phyloP scores from a whole-genome alignment of 768 basidiomycete genomes.

The Boletus reticuloceps region DNA sequence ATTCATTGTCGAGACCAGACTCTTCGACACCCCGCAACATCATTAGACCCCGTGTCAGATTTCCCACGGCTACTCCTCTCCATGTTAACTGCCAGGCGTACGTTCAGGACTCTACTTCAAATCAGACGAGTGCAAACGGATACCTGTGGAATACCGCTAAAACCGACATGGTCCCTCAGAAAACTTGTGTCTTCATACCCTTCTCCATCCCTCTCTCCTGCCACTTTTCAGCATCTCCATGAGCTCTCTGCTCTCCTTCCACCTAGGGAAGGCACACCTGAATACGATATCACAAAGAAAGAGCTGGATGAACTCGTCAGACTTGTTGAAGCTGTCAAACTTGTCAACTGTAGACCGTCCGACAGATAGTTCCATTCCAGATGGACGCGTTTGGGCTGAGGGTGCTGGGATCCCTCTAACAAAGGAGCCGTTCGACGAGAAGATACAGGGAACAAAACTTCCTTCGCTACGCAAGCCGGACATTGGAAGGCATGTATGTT shows the following conservation, averaged over 20 bases:
- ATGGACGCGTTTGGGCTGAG: slow-evolving; percentile 42
- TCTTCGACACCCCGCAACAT: too few species aligned
- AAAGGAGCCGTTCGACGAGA: slow-evolving; percentile 19
- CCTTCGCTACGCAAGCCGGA: slow-evolving; percentile 50
- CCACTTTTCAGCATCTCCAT: slow-evolving; percentile 63
- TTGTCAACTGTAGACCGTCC: slow-evolving; percentile 44
- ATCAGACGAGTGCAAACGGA: slow-evolving; percentile 40
- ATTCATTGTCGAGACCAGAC: slow-evolving; percentile 18
- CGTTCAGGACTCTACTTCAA: slow-evolving; percentile 1
- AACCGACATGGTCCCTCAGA: slow-evolving; percentile 80
- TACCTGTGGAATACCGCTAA: slow-evolving; percentile 57
- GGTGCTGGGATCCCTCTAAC: slow-evolving; percentile 35
- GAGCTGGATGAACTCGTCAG: slow-evolving; percentile 71
- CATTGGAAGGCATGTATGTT: slow-evolving; percentile 51
- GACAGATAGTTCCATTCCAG: slow-evolving; percentile 32
- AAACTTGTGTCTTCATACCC: slow-evolving; percentile 77
- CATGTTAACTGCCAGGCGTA: slow-evolving; percentile 9
- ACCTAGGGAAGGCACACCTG: slow-evolving; percentile 55
- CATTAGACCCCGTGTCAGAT: background rate
- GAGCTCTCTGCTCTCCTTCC: slow-evolving; percentile 70
- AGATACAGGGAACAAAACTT: slow-evolving; percentile 43
- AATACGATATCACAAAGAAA: slow-evolving; percentile 48
- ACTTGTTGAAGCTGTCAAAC: slow-evolving; percentile 79
- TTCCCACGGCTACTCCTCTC: slow-evolving; percentile 12
- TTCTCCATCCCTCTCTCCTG: slow-evolving; percentile 54